Evolutionary conservation across 129 eudicot genomes (phyloP), one percentile per base, ranked within the genome.

Genomic region (Apium graveolens): DNA sequence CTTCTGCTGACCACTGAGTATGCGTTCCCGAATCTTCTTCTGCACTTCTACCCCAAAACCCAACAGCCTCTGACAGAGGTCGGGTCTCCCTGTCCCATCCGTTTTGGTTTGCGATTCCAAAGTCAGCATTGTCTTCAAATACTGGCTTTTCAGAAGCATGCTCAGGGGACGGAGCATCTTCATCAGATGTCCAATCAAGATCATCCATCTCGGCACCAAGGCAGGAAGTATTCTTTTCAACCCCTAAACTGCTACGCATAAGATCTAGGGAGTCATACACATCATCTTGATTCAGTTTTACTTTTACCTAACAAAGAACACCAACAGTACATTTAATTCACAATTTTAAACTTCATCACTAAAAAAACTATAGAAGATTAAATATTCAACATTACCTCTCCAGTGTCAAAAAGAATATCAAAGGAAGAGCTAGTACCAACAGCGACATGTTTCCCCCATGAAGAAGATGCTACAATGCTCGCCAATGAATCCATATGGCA

Each of bases 371-470:
- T 17, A 78, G 6, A 18, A 76, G 74, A 24, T 20, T 17, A 5
- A 27, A 66, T 32, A 78, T 87, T 76, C 76, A 42, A 57, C 5
- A 37, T 76, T n/a, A 95, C 99, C 92, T 95, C 87, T 88, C 90
- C 90, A 2, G 92, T 88, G 81, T 90, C 96, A 96, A 90, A 92
- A 26, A 90, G 91, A 71, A 95, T 76, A 71, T 95, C 99, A 76
- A 95, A 95, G 18, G 90, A 87, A 26, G 97, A 85, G 45, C 99
- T 96, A 1, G 99, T 95, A 31, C 99, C 99, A 80, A 95, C 96
- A 53, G 99, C 88, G 26, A 92, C 99, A 53, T 89, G 99, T 84
- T 90, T 95, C 7, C 97, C 97, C 99, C 97, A 95, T 20, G 96
- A 91, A 84, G 97, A 95, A 74, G 99, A 90, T 57, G 88, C 99